phyloP scores from a whole-genome alignment of 257 asterid genomes.

The Solanum piurae region DNA sequence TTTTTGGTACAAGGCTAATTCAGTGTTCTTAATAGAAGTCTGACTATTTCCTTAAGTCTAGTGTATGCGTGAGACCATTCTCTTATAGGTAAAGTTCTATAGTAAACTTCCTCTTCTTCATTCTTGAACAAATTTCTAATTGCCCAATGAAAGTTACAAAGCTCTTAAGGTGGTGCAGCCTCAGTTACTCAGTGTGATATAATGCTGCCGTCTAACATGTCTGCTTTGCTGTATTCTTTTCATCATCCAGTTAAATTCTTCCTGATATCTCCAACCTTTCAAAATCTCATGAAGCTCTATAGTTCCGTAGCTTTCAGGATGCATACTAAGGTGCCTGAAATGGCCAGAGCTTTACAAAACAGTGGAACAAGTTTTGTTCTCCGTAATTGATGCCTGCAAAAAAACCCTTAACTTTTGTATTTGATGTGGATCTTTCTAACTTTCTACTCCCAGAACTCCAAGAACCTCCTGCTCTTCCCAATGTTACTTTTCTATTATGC shows the following conservation, averaged over 20 bases:
- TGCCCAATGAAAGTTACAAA: not conserved
- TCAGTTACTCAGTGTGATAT: not conserved
- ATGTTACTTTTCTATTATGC: not conserved
- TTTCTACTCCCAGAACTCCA: not conserved
- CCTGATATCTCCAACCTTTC: not conserved
- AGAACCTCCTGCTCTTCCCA: not conserved
- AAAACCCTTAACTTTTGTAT: not conserved
- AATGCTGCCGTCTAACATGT: not conserved
- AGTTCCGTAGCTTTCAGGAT: not conserved
- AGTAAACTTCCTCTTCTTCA: not conserved
- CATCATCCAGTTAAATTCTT: not conserved
- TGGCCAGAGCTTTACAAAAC: not conserved
- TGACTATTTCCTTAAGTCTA: not conserved
- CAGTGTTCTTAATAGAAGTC: not conserved
- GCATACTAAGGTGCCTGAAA: not conserved
- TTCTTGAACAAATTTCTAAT: not conserved
- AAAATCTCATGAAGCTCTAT: not conserved
- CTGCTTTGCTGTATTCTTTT: not conserved
- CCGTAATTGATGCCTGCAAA: not conserved
- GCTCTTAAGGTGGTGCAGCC: not conserved
- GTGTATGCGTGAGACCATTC: not conserved
- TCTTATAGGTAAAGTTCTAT: not conserved
- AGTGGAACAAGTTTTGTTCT: not conserved
- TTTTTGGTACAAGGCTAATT: not conserved
- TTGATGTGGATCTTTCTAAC: not conserved